phyloP scores from a whole-genome alignment of 83 land plant genomes.

The Thuja plicata region DNA sequence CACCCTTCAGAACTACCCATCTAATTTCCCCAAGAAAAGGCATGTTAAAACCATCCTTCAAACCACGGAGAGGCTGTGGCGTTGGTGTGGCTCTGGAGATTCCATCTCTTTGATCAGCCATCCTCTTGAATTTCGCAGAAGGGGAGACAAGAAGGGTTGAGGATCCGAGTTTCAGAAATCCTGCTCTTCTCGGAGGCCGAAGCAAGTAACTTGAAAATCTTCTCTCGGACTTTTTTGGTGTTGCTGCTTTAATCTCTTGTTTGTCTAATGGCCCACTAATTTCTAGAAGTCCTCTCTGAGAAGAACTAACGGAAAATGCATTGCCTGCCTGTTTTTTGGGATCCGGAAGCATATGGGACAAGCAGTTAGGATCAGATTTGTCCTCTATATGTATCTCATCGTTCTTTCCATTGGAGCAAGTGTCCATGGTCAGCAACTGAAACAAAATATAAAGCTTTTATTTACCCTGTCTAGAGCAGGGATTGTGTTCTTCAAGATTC shows the following conservation, averaged over 20 bases:
- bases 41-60: conserved; percentile 44
- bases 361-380: neutral
- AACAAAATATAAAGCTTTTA: neutral
- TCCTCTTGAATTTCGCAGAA: conserved; percentile 34
- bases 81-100: conserved; percentile 44
- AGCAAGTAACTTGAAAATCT: neutral
- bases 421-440: neutral
- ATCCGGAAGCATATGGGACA: neutral
- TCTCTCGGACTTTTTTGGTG: neutral
- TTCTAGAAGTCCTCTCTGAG: conserved; percentile 8
- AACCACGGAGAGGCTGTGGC: conserved; percentile 19
- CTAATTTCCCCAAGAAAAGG: conserved; percentile 60
- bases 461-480: neutral
- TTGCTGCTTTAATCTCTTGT: neutral
- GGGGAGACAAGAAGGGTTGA: conserved; percentile 34
- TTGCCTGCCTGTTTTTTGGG: neutral
- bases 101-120: conserved; percentile 52
- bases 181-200: conserved; percentile 7
- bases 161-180: conserved; percentile 17
- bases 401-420: neutral
- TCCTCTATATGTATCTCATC: neutral
- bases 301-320: neutral
- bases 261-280: neutral
- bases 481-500: neutral
- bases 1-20: conserved; percentile 44